Base-by-base conservation (phyloP, 2,329 filamentous ascomycete species). In the Fusarium redolens region DNA sequence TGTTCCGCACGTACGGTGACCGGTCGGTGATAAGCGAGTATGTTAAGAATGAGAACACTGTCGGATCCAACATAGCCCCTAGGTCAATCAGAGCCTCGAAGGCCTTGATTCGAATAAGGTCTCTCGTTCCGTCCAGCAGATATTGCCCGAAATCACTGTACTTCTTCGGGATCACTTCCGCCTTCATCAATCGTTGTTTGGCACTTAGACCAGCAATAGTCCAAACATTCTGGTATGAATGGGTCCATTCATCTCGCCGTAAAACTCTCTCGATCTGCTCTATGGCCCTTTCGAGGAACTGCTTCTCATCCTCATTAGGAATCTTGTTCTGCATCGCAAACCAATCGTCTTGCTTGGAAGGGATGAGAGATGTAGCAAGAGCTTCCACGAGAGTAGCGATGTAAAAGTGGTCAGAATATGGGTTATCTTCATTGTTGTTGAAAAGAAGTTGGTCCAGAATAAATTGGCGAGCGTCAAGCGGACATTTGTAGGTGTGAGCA, bases 381-480 rank as follows among this genome's bases (percentile, higher is more conserved):
- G 88, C 86, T 45, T 86, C 85, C 13, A 99, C 92, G 30, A 99
- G 86, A 28, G 88, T 92, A 12, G 94, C 91, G 60, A 99, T 90
- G 79, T 98, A 99, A 77, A 93, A 91, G 70, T 95, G 92, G 78
- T 99, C 97, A 9, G 95, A 97, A 78, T 90, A 97, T 55, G 92
- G 83, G 76, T 99, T 99, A 68, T 93, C 92, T 5, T 93, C 92
- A 79, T 99, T 99, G 82, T 99, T 95, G 79, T 99, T 99, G 84
- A 95, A 96, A 54, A 93, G 92, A 38, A 99, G 86, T 79, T 97
- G 93, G 75, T 98, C 95, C 28, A 97, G 89, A 52, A 99, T 89
- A 80, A 98, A 97, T 43, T 90, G 89, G 64, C 95, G 93, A 9
- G 94, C 94, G 58, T 91, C 87, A 78, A 92, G 86, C 0, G 96